Percentiles rank a stretch among this genome's conserved stretches.
Conservation (phyloP, 257 asterid species). For the Fraxinus excelsior region DNA sequence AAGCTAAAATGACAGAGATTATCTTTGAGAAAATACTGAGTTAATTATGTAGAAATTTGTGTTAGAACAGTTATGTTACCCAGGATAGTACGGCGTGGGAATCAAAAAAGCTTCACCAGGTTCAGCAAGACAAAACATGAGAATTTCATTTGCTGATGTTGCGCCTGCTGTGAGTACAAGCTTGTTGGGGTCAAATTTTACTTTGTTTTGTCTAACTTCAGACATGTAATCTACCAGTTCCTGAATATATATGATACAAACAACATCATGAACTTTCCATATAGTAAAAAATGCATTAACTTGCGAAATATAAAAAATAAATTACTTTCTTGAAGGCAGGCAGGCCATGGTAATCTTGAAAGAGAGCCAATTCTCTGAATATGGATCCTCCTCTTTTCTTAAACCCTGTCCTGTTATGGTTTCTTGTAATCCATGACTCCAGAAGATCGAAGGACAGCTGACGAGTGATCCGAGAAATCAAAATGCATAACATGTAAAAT, state of each 20-base stretch:
- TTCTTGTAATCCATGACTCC: conserved; percentile 44
- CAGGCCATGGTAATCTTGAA: conserved; percentile 56
- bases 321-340: conserved; percentile 53
- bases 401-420: conserved; percentile 25
- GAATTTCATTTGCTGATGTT: conserved; percentile 43
- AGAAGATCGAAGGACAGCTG: conserved; percentile 53
- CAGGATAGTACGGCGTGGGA: conserved; percentile 50
- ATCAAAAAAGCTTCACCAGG: conserved; percentile 44
- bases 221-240: conserved; percentile 39
- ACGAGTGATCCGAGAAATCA: background rate
- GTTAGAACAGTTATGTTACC: conserved; percentile 20
- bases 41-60: no score
- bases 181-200: conserved; percentile 33
- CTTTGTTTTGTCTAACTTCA: conserved; percentile 37
- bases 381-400: conserved; percentile 33
- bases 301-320: background rate
- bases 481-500: no score
- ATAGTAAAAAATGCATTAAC: background rate
- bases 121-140: conserved; percentile 48
- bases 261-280: background rate
- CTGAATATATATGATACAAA: conserved; percentile 12
- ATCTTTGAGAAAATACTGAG: no score
- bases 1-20: background rate
- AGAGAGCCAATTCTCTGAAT: conserved; percentile 52
- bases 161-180: conserved; percentile 49